Percentiles rank a stretch among this genome's conserved stretches.
phyloP scores from a whole-genome alignment of 495 filamentous ascomycete species.

The Penicillium bovifimosum region DNA sequence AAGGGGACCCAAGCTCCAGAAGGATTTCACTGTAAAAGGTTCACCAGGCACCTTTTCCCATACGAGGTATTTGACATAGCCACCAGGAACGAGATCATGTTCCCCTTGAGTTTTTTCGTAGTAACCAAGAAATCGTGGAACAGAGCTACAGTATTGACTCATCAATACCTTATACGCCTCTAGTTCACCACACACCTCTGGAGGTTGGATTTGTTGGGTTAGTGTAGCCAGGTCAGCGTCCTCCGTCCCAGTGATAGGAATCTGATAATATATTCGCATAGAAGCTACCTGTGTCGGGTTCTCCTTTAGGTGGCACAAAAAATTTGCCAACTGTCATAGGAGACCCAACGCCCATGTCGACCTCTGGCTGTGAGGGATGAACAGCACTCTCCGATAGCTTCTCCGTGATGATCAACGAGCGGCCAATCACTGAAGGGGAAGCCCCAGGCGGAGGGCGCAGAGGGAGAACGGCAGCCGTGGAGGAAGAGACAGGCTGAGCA shows the following conservation, averaged over 20 bases:
- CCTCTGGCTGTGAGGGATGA: no score
- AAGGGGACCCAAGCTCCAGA: slow-evolving; percentile 14
- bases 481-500: slow-evolving; percentile 2
- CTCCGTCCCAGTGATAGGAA: no score
- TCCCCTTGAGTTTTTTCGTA: slow-evolving; percentile 9
- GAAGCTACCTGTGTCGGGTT: no score
- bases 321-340: no score
- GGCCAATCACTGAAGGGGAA: neutral
- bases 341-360: no score
- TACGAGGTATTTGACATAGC: slow-evolving; percentile 13
- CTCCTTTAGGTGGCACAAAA: no score
- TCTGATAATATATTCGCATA: no score
- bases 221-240: slow-evolving; percentile 1
- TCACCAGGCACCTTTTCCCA: slow-evolving; percentile 18
- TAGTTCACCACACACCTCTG: slow-evolving; percentile 10
- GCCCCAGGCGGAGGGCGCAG: neutral
- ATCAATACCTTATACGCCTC: slow-evolving; percentile 9
- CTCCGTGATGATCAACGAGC: neutral
- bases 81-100: slow-evolving; percentile 14
- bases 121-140: slow-evolving; percentile 14
- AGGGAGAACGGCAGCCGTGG: neutral
- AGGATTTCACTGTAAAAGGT: slow-evolving; percentile 15
- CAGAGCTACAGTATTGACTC: slow-evolving; percentile 7
- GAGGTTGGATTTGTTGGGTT: slow-evolving; percentile 3
- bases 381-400: no score